Evolutionary conservation across 2,329 filamentous ascomycete genomes (phyloP), one percentile per base, ranked within the genome.

Genomic region (Knufia fluminis): DNA sequence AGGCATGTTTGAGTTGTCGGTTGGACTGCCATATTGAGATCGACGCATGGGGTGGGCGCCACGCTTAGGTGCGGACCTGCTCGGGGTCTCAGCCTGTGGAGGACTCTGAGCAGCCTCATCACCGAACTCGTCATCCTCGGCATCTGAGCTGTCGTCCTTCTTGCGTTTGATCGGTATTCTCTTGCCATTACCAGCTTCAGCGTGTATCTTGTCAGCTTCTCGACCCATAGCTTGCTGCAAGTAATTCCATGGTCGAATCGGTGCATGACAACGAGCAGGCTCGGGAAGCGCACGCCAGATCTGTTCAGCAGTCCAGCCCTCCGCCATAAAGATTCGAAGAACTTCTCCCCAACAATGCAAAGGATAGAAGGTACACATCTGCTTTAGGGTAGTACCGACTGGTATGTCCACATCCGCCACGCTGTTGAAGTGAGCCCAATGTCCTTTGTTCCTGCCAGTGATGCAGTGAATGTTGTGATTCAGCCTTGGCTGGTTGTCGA

Each of bases 271-370:
- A 32, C 52, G 44, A n/a, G 36, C 46, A 20, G 45, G 49, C 3
- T 16, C n/a, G 14, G 57, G 56, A 28, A 57, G 46, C 4, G 19
- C 12, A 3, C 55, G 14, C 43, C 47, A 59, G 19, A 59, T 54
- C 10, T 40, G 33, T 10, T 46, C 38, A 9, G 47, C 56, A 4
- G 31, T 41, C 54, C 52, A 55, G 16, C 50, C 49, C 38, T 59
- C 57, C 1, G 54, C 44, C 23, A 54, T 41, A 44, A 54, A 58
- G 20, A 59, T 41, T 1, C 57, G 49, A 4, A 59, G 39, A 41
- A 50, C 45, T 9, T 50, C 39, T 7, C 54, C 57, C 57, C 57
- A 59, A 16, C 51, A 51, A 24, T 59, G 57, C 23, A 55, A 53
- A 2, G 57, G 56, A 40, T 52, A 59, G 2, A 14, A 4, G 1